Evolutionary conservation across 2,329 filamentous ascomycete species (phyloP).

Genomic region (Paradendryphiella salina): DNA sequence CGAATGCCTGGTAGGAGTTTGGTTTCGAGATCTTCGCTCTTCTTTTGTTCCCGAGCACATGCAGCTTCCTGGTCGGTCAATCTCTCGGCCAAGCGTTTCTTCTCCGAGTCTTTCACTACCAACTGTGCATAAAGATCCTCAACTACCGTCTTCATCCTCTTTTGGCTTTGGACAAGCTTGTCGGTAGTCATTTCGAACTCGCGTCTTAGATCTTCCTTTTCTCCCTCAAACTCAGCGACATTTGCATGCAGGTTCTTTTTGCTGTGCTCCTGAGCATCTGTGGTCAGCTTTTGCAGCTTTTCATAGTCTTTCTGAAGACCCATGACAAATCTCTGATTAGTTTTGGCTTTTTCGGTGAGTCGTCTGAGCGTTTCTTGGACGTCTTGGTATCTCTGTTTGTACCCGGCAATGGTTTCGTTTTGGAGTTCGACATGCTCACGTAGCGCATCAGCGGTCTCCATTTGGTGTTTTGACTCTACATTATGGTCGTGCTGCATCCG

Average conservation of each 20-base stretch:
- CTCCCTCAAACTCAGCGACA: constrained; percentile 25
- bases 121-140: constrained; percentile 24
- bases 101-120: constrained; percentile 16
- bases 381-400: constrained; percentile 8
- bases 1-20: constrained; percentile 24
- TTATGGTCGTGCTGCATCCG: constrained; percentile 13
- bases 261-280: constrained; percentile 16
- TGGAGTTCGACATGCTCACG: constrained; percentile 13
- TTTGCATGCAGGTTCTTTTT: constrained; percentile 18
- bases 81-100: constrained; percentile 13
- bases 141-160: constrained; percentile 16
- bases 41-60: constrained; percentile 28
- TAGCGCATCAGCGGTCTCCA: constrained; percentile 13
- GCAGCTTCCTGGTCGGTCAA: constrained; percentile 17
- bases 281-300: constrained; percentile 19
- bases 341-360: constrained; percentile 22
- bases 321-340: constrained; percentile 29
- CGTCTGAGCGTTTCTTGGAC: constrained; percentile 5
- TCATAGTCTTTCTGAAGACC: constrained; percentile 38
- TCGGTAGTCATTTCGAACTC: constrained; percentile 19
- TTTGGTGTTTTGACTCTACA: constrained; percentile 4
- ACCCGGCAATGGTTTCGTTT: constrained; percentile 11
- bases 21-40: constrained; percentile 27
- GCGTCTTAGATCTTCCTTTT: constrained; percentile 23
- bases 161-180: constrained; percentile 16